Base-by-base conservation (phyloP, 768 basidiomycete genomes). In the Russula lepida region DNA sequence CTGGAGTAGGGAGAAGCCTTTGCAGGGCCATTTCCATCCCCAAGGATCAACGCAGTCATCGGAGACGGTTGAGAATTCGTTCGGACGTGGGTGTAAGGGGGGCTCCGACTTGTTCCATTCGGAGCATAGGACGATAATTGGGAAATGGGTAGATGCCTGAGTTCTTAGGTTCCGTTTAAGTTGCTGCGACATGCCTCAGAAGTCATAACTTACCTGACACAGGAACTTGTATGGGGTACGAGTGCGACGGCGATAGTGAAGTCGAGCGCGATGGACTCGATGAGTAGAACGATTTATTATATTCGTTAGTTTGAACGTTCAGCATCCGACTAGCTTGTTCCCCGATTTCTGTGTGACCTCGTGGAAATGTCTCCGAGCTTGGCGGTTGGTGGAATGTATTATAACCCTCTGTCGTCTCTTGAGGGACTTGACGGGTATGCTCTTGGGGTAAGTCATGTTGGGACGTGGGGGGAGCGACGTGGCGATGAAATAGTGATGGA, bases 351-450 rank as follows among this genome's bases (percentile, higher is more conserved):
- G n/a, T 27, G 21, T 57, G 43, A 17, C 43, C 49, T 39, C 17
- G 56, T n/a, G 44, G 50, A 19, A 32, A 27, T 3, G 48, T 35
- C n/a, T 53, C 60, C 56, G 50, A 55, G 46, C 55, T 49, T 37
- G 54, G 49, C 41, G 54, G 60, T 28, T 25, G 43, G 12, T 46
- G 55, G 21, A 37, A 23, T 13, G 23, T 7, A 17, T 28, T 15
- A 51, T 46, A 30, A 30, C 21, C n/a, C 6, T 51, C 41, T 4
- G 23, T 43, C 15, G 13, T 44, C 4, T 44, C 43, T 21, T 56
- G 59, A 44, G 25, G 19, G 13, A 12, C 21, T 27, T 21, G 43
- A 44, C n/a, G 21, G 9, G 2, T 25, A 37, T 44, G 50, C 27
- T 56, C 39, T 51, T 46, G 55, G 7, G 33, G 19, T 19, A 23